These are phyloP conservation scores for Dictyostelium intermedium DNA, from an alignment of 78 protist species.

Conservation along the genomic window DNA sequence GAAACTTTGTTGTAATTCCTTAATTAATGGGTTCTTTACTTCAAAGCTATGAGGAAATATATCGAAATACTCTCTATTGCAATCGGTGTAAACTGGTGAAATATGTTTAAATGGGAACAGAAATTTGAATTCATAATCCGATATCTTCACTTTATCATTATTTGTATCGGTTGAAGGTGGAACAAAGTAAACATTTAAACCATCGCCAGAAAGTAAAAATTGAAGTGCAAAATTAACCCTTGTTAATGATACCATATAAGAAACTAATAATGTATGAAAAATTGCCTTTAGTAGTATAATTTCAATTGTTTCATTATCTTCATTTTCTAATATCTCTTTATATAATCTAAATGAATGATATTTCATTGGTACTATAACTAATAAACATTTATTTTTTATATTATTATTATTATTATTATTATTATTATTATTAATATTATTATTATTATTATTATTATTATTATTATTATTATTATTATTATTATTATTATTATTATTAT, in stretches of 20 bases:
- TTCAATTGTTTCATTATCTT: background rate
- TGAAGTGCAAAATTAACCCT: background rate
- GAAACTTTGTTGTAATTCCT: background rate
- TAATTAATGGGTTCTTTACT: background rate
- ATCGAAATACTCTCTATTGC: background rate
- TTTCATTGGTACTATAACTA: background rate
- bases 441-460: background rate
- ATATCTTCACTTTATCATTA: background rate
- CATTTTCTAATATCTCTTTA: background rate
- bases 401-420: background rate
- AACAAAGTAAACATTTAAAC: background rate
- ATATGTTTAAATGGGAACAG: background rate
- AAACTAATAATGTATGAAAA: background rate
- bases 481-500: background rate
- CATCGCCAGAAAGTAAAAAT: background rate
- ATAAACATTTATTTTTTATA: background rate
- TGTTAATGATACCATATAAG: background rate
- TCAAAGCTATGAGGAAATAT: background rate
- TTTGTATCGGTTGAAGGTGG: background rate
- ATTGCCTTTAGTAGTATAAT: background rate
- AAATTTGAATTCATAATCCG: background rate
- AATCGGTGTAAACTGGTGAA: background rate
- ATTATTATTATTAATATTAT: background rate
- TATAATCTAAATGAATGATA: background rate
- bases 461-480: background rate